Evolutionary conservation across 2,329 filamentous ascomycete species (phyloP).

Genomic region (Ophiostoma triangulosporum): DNA sequence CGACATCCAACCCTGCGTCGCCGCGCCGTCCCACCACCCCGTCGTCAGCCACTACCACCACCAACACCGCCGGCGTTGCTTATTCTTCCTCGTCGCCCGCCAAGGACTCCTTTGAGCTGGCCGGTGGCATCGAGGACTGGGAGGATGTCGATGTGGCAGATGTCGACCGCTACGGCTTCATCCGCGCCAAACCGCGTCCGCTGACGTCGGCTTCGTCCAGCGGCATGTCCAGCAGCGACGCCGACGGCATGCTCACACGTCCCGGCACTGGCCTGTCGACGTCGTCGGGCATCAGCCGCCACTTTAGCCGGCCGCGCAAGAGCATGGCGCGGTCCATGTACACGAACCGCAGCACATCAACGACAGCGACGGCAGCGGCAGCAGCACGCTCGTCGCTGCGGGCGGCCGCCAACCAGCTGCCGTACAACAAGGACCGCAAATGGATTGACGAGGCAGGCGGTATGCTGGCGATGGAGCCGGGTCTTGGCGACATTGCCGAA

Average conservation of each 20-base stretch:
- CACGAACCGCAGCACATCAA: conserved; percentile 33
- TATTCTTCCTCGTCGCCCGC: not conserved
- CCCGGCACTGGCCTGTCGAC: not conserved
- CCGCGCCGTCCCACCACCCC: not conserved
- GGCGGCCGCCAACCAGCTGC: conserved; percentile 44
- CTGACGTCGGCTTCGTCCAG: conserved; percentile 20
- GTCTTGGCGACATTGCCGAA: conserved; percentile 40
- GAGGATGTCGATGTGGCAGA: conserved; percentile 46
- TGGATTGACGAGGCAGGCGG: conserved; percentile 54
- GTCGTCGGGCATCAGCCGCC: not conserved
- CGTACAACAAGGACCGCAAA: conserved; percentile 46
- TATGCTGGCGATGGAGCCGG: conserved; percentile 48
- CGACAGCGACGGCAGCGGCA: conserved; percentile 14
- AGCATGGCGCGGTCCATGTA: conserved; percentile 36
- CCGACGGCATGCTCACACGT: conserved; percentile 24
- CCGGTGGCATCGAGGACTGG: conserved; percentile 53
- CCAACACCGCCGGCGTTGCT: not conserved
- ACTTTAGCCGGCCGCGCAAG: not conserved
- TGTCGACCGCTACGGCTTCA: conserved; percentile 58
- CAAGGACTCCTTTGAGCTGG: conserved; percentile 28
- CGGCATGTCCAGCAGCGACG: conserved; percentile 31
- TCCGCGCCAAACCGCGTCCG: conserved; percentile 29
- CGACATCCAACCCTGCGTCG: not conserved
- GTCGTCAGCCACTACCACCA: not conserved
- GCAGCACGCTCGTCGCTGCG: conserved; percentile 43